phyloP scores from a whole-genome alignment of 192 early-diverging fungal genomes.

The Dimargaris xerosporica region DNA sequence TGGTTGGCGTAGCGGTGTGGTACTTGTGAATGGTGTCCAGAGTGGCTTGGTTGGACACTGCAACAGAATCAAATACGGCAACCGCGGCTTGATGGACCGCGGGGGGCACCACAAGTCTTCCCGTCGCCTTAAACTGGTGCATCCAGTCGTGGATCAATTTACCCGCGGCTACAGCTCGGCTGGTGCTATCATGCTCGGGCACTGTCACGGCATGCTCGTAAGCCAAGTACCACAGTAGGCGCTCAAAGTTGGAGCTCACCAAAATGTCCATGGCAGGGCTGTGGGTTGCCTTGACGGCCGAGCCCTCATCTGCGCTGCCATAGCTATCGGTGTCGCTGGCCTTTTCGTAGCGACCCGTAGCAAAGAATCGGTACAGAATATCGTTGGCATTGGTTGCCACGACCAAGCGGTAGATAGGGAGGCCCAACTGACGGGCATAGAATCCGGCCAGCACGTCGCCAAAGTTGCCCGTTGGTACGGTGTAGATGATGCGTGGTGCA shows the following conservation, averaged over 20 bases:
- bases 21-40: constrained; percentile 55
- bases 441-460: constrained; percentile 87
- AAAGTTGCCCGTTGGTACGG: constrained; percentile 97
- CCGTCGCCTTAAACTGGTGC: constrained; percentile 49
- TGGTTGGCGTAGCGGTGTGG: constrained; percentile 33
- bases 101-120: constrained; percentile 53
- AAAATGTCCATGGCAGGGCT: constrained; percentile 98
- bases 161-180: constrained; percentile 35
- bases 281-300: constrained; percentile 49
- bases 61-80: constrained; percentile 53
- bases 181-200: constrained; percentile 19
- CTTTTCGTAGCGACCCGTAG: constrained; percentile 72
- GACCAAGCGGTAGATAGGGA: constrained; percentile 65
- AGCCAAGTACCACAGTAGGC: constrained; percentile 83
- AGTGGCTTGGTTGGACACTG: constrained; percentile 60
- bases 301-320: constrained; percentile 18
- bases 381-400: constrained; percentile 98
- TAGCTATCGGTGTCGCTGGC: constrained; percentile 26
- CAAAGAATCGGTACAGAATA: constrained; percentile 89
- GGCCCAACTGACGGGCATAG: constrained; percentile 80
- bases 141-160: constrained; percentile 55
- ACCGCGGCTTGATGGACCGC: constrained; percentile 47
- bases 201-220: constrained; percentile 34
- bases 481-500: constrained; percentile 31
- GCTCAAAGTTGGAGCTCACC: constrained; percentile 94